Evolutionary conservation across 139 green algal species (phyloP).

Genomic region (Mesostigma viride): DNA sequence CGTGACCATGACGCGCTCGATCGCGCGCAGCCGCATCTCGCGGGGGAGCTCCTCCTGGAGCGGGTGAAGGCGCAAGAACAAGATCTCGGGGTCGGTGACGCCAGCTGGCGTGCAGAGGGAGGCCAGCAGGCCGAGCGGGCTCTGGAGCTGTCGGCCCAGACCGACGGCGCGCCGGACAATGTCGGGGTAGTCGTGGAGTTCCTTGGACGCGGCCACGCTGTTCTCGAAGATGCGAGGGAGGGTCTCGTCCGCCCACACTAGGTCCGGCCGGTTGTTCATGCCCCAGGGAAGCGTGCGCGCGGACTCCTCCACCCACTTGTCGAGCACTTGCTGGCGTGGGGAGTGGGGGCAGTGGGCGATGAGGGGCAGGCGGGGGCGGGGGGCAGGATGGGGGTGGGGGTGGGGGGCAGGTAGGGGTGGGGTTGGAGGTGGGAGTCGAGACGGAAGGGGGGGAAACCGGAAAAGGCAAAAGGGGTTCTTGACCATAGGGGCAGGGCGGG

Average conservation of each 20-base stretch:
- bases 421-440: too few species aligned
- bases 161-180: constrained; percentile 67
- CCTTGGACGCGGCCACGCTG: constrained; percentile 41
- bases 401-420: too few species aligned
- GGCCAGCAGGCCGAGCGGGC: constrained; percentile 69
- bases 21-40: constrained; percentile 38
- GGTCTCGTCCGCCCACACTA: constrained; percentile 51
- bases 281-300: constrained; percentile 18
- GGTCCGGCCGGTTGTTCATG: constrained; percentile 18
- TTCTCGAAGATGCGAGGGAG: constrained; percentile 68
- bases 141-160: constrained; percentile 61
- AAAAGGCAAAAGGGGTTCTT: too few species aligned
- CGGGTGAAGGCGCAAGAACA: constrained; percentile 30
- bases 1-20: constrained; percentile 47
- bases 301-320: constrained; percentile 47
- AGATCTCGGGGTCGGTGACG: constrained; percentile 30
- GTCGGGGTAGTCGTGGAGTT: constrained; percentile 45
- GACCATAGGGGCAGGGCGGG: too few species aligned
- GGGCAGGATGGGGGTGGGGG: too few species aligned
- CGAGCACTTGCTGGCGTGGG: constrained; percentile 41
- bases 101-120: constrained; percentile 40
- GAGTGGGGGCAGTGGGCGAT: too few species aligned
- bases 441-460: too few species aligned
- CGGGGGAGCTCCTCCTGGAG: constrained; percentile 40
- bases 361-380: too few species aligned